These are phyloP conservation scores for Haematococcus lacustris DNA, from an alignment of 139 green algal species.

Conservation along the genomic window DNA sequence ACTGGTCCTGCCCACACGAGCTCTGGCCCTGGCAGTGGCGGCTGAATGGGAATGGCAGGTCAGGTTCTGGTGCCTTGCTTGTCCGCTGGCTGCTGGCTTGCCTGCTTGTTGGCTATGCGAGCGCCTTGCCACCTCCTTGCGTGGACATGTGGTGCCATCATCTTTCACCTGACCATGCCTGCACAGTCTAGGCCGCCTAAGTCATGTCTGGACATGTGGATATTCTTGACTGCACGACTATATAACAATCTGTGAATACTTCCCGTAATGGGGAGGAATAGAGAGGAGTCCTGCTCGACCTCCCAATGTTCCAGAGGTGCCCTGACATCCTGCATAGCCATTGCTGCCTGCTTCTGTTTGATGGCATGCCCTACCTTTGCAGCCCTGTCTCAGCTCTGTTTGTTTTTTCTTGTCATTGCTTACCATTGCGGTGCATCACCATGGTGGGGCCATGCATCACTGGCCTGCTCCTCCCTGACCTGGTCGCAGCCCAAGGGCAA, in stretches of 20 bases:
- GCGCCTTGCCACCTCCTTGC: too few species aligned
- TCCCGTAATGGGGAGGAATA: too few species aligned
- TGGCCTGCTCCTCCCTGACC: not conserved
- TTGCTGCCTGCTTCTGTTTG: not conserved
- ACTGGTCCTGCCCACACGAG: conserved; percentile 56
- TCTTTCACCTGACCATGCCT: not conserved
- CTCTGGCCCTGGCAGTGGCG: conserved; percentile 75
- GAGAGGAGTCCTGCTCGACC: too few species aligned
- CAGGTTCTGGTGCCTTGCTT: not conserved
- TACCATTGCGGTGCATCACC: not conserved
- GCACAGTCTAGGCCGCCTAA: not conserved
- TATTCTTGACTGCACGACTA: not conserved
- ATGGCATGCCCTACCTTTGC: not conserved
- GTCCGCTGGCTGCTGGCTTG: not conserved
- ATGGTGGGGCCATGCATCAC: not conserved
- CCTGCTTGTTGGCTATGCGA: not conserved
- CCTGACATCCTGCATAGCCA: not conserved
- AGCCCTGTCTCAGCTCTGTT: not conserved
- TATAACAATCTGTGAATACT: too few species aligned
- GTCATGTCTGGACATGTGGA: not conserved
- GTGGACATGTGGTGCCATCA: not conserved
- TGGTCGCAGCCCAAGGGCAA: conserved; percentile 25
- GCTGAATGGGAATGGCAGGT: conserved; percentile 92
- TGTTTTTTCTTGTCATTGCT: not conserved
- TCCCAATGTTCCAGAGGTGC: too few species aligned